phyloP scores from a whole-genome alignment of 2,329 filamentous ascomycete species.

The Nothophoma quercina region DNA sequence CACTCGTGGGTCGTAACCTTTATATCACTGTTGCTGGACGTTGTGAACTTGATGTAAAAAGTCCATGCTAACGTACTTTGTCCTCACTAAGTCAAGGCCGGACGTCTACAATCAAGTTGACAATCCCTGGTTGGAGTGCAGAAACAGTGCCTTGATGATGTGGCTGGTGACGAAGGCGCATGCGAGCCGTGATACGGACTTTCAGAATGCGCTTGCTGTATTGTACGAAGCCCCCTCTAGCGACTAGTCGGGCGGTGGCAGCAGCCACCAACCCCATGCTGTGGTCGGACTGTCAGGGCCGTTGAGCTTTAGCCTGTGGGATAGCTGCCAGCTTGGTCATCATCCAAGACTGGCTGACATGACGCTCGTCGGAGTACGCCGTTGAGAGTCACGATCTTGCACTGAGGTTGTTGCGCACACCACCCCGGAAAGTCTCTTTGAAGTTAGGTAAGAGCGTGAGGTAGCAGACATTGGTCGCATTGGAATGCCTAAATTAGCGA shows the following conservation, averaged over 20 bases:
- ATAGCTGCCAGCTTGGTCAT: background rate
- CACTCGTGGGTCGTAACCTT: background rate
- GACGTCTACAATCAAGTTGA: background rate
- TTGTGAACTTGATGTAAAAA: background rate
- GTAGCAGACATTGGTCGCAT: background rate
- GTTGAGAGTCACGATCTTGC: background rate
- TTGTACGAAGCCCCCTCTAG: constrained; percentile 1
- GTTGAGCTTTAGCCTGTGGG: background rate
- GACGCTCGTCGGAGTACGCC: background rate
- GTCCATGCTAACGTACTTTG: background rate
- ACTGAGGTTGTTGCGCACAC: background rate
- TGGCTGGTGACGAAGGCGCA: constrained; percentile 12
- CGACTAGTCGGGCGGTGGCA: background rate
- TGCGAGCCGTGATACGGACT: background rate
- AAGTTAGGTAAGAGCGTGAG: background rate
- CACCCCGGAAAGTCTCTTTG: background rate
- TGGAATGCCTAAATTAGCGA: constrained; percentile 1
- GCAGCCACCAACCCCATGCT: background rate
- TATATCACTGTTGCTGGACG: background rate
- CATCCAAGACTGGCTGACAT: background rate
- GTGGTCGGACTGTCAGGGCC: background rate
- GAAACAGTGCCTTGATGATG: background rate
- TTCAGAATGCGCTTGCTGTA: background rate
- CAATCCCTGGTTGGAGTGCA: background rate
- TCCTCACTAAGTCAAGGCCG: too few relatives aligned